Evolutionary conservation across 2,329 filamentous ascomycete genomes (phyloP).

Genomic region (Pseudogymnoascus sp.): DNA sequence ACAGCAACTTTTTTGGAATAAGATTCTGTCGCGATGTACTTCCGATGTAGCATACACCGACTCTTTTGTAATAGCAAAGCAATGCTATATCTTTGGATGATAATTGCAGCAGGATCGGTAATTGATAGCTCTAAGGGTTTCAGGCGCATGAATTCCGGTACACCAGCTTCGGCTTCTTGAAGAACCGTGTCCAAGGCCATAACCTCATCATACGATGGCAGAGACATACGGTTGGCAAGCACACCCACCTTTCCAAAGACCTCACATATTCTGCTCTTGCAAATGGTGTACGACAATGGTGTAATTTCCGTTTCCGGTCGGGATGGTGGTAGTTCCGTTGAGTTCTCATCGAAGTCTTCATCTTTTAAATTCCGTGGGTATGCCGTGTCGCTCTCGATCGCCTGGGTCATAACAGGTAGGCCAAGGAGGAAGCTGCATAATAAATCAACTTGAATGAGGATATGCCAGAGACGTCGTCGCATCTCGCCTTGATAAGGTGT

Average conservation of each 20-base stretch:
- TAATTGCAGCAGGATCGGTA: conserved; percentile 40
- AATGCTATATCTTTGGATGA: conserved; percentile 50
- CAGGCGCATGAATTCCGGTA: conserved; percentile 46
- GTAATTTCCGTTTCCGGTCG: conserved; percentile 56
- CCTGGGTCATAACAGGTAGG: conserved; percentile 59
- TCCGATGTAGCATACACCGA: conserved; percentile 50
- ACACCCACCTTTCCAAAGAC: conserved; percentile 46
- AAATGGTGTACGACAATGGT: conserved; percentile 48
- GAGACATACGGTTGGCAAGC: conserved; percentile 43
- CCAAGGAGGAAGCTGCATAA: conserved; percentile 63
- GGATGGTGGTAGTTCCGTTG: conserved; percentile 47
- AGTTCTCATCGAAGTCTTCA: conserved; percentile 56
- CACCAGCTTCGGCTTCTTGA: conserved; percentile 38
- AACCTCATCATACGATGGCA: conserved; percentile 45
- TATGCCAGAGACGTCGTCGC: conserved; percentile 53
- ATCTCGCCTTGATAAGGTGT: conserved; percentile 73
- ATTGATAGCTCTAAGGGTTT: conserved; percentile 44
- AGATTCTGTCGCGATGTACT: conserved; percentile 43
- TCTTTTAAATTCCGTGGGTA: conserved; percentile 59
- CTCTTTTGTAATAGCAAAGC: conserved; percentile 49
- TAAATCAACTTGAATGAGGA: conserved; percentile 53
- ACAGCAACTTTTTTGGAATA: conserved; percentile 48
- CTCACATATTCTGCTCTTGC: conserved; percentile 43
- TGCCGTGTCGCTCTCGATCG: conserved; percentile 57
- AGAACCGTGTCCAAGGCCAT: conserved; percentile 43